Evolutionary conservation across 257 asterid species (phyloP).

Genomic region (Solanum infundibuliforme): DNA sequence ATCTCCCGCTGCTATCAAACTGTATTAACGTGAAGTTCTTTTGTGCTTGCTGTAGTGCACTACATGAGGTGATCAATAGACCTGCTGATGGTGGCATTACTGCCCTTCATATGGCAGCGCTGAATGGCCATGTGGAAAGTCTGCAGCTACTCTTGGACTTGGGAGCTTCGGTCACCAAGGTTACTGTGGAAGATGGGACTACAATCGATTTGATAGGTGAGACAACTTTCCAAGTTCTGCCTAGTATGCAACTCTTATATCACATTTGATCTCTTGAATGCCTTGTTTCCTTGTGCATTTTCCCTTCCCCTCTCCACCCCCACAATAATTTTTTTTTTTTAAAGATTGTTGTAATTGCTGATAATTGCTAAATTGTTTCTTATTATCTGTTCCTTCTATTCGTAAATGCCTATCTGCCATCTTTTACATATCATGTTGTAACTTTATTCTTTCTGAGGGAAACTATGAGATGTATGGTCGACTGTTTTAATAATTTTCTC

Average conservation of each 20-base stretch:
- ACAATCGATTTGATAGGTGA: slow-evolving; percentile 79
- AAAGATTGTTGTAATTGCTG: neutral
- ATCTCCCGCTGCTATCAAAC: neutral
- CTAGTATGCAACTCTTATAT: neutral
- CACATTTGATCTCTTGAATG: neutral
- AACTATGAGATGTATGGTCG: neutral
- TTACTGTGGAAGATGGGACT: slow-evolving; percentile 70
- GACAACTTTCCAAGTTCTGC: neutral
- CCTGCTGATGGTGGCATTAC: slow-evolving; percentile 91
- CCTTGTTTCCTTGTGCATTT: neutral
- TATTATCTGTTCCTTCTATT: neutral
- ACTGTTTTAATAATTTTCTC: neutral
- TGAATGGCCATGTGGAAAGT: slow-evolving; percentile 70
- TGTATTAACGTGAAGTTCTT: neutral
- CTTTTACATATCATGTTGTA: neutral
- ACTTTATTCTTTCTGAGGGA: neutral
- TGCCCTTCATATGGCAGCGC: slow-evolving; percentile 88
- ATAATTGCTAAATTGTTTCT: neutral
- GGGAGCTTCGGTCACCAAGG: slow-evolving; percentile 57
- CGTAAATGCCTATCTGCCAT: neutral
- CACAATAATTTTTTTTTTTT: neutral
- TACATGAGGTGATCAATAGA: slow-evolving; percentile 48
- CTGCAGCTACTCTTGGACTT: slow-evolving; percentile 72
- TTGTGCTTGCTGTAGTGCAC: slow-evolving; percentile 34
- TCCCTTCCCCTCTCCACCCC: neutral